These are phyloP conservation scores for Diaporthe sp. DNA, from an alignment of 2,329 filamentous ascomycete genomes.

Conservation along the genomic window DNA sequence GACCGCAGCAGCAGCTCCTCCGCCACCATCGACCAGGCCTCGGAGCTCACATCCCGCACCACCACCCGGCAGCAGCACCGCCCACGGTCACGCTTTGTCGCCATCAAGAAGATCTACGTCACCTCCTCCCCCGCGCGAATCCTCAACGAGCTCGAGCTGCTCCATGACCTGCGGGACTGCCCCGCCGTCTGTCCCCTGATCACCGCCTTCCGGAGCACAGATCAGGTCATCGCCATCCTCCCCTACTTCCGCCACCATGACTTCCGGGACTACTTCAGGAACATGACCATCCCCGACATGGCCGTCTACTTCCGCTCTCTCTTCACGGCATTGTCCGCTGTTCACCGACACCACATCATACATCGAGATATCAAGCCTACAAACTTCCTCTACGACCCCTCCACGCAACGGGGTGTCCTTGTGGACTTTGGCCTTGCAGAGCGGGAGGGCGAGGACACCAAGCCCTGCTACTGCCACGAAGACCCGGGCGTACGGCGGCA, in stretches of 20 bases:
- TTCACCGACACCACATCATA: conserved; percentile 86
- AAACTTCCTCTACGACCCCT: conserved; percentile 93
- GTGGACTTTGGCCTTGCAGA: conserved; percentile 99
- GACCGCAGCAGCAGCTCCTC: conserved; percentile 47
- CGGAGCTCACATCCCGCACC: conserved; percentile 40
- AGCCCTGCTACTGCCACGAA: conserved; percentile 85
- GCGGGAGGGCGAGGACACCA: conserved; percentile 78
- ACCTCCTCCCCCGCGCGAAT: conserved; percentile 95
- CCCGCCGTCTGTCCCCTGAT: conserved; percentile 93
- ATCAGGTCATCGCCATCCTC: conserved; percentile 94
- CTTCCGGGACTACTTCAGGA: conserved; percentile 93
- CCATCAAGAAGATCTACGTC: conserved; percentile 99
- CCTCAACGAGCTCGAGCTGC: conserved; percentile 93
- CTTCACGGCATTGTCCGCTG: conserved; percentile 84
- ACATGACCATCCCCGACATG: conserved; percentile 88
- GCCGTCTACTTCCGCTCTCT: conserved; percentile 89
- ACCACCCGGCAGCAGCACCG: conserved; percentile 43
- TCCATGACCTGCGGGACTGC: conserved; percentile 86
- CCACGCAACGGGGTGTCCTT: conserved; percentile 83
- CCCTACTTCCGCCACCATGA: conserved; percentile 97
- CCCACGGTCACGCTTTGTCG: conserved; percentile 77
- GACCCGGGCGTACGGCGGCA: conserved; percentile 69
- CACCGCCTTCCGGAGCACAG: conserved; percentile 93
- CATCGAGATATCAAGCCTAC: conserved; percentile 98
- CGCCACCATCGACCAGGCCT: conserved; percentile 34